Base-by-base conservation (phyloP, 164 flowering plant species). In the Nelumbo lutea region DNA sequence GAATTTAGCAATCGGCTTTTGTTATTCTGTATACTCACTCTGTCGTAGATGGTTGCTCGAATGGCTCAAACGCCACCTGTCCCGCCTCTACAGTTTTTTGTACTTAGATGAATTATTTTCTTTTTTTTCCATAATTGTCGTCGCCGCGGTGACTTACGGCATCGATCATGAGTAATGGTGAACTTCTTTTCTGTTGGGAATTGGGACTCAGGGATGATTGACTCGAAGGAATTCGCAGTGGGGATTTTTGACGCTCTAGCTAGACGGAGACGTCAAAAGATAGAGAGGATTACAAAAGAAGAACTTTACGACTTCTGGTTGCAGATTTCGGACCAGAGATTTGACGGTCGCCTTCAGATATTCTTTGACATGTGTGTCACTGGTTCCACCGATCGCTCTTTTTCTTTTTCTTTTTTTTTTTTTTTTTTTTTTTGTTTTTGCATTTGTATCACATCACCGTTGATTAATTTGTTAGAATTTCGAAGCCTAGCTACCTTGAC, bases 181-280 rank as follows among this genome's bases (percentile, higher is more conserved):
- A n/a, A n/a, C n/a, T n/a, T n/a, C n/a, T n/a, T n/a, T n/a, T n/a
- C n/a, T n/a, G n/a, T n/a, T n/a, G n/a, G n/a, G n/a, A n/a, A n/a
- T n/a, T n/a, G n/a, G n/a, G n/a, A n/a, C n/a, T n/a, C 15, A 94
- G 98, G 99, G n/a, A 96, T 96, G 99, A 83, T 74, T 60, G 97
- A 93, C 45, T 90, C 98, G 27, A 90, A 88, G 83, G 99, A 96
- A 78, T 96, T 96, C 51, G 97, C 98, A 7, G 73, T 82, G 61
- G 87, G 97, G 55, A 83, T 90, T 42, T 92, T 96, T 62, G 97
- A 96, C 61, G 96, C 97, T 0, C 75, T 96, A 72, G 87, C 89
- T 3, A 81, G 99, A 68, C 73, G 97, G 51, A 73, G 81, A 67
- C 62, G 85, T 38, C 91, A 83, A 65, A 88, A 75, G 64, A 51